These are phyloP conservation scores for Fusarium ambrosium DNA, from an alignment of 2,329 filamentous ascomycete species.

Conservation along the genomic window DNA sequence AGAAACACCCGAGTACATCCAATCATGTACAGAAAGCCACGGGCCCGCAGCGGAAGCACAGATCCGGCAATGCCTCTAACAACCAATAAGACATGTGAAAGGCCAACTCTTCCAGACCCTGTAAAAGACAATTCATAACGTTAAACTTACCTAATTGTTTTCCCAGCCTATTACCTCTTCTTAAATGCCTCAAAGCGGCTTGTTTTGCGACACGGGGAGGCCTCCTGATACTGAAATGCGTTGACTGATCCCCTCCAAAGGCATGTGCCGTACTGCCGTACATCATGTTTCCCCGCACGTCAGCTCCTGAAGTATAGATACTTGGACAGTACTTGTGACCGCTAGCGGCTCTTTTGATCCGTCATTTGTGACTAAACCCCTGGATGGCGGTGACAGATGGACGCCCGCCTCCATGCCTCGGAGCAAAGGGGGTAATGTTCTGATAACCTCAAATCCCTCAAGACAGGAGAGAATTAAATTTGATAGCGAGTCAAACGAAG, in stretches of 20 bases:
- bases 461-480: neutral
- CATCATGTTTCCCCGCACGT: neutral
- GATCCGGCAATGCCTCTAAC: neutral
- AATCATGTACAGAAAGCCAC: too few species aligned
- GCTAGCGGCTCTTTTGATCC: neutral
- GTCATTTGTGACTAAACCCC: neutral
- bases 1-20: too few species aligned
- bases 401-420: neutral
- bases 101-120: neutral
- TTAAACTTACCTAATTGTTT: constrained; percentile 1
- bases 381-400: neutral
- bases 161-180: neutral
- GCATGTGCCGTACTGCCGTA: neutral
- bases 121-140: constrained; percentile 4
- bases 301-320: neutral
- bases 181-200: neutral
- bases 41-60: neutral
- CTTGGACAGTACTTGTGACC: neutral
- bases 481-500: neutral
- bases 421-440: neutral
- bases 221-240: neutral
- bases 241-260: neutral
- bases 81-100: neutral
- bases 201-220: neutral
- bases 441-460: neutral